A percentile compares a stretch with the other conserved stretches of the same genome.
Conservation (phyloP, 2,329 filamentous ascomycete genomes). For the Ascochyta fabae region DNA sequence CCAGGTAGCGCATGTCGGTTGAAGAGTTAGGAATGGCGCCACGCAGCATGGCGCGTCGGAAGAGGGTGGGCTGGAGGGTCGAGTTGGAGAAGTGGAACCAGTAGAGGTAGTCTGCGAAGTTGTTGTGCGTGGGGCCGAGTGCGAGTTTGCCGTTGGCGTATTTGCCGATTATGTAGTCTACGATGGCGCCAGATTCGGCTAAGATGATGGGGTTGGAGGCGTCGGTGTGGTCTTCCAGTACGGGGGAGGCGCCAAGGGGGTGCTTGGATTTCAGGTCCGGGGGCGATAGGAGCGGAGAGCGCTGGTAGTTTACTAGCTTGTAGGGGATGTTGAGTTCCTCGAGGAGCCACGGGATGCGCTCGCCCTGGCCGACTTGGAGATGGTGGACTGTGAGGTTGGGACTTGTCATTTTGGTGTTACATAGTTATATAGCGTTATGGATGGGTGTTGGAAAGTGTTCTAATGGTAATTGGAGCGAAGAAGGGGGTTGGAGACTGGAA, state of each 20-base stretch:
- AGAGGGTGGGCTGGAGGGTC: slow-evolving; percentile 49
- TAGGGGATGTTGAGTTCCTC: slow-evolving; percentile 68
- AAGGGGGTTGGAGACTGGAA: too few relatives aligned
- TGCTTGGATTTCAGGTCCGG: slow-evolving; percentile 37
- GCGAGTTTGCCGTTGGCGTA: slow-evolving; percentile 58
- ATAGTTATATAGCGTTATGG: too few relatives aligned
- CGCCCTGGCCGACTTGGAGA: slow-evolving; percentile 62
- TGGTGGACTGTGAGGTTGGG: slow-evolving; percentile 46
- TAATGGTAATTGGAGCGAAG: background rate
- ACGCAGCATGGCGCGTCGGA: slow-evolving; percentile 36
- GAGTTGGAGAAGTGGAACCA: slow-evolving; percentile 66
- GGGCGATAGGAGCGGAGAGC: slow-evolving; percentile 52
- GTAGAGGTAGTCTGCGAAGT: slow-evolving; percentile 68
- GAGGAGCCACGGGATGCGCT: slow-evolving; percentile 69
- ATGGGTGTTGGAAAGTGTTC: background rate
- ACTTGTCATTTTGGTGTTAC: slow-evolving; percentile 21
- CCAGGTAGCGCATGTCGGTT: slow-evolving; percentile 44
- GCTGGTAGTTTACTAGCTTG: slow-evolving; percentile 55
- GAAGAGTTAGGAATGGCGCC: slow-evolving; percentile 37
- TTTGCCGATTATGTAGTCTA: slow-evolving; percentile 66
- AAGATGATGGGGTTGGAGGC: slow-evolving; percentile 58
- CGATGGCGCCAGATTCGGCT: slow-evolving; percentile 65
- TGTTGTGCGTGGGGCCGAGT: slow-evolving; percentile 53
- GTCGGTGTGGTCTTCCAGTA: slow-evolving; percentile 61
- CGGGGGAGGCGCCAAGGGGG: slow-evolving; percentile 63